Evolutionary conservation across 2,329 filamentous ascomycete species (phyloP), one percentile per base, ranked within the genome.

Genomic region (Pyrenophora teres): DNA sequence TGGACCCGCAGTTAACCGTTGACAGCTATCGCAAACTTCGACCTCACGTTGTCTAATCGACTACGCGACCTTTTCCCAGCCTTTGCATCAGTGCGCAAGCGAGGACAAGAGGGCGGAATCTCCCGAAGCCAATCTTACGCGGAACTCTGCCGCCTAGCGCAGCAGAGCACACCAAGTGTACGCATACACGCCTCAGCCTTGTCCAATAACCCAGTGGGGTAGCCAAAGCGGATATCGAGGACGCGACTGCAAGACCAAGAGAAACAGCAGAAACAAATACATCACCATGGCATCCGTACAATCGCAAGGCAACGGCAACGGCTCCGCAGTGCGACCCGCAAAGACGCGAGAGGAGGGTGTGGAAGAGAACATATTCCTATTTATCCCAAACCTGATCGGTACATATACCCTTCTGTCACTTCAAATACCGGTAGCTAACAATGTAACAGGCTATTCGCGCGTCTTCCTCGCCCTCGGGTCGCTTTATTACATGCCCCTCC

Each of bases 401-500:
- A 65, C 44, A 71, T 38, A 71, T 38, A 35, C 38, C 39, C 23
- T 39, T 19, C 9, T 41, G 19, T 38, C 9, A 27, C 3, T 9
- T 32, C 32, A 36, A 27, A 25, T 5, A 40, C 2, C 30, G 18
- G 32, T 15, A 47, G 40, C 59, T 67, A 25, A 66, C 56, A 46
- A 4, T 13, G 39, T 5, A 15, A 2, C 52, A 81, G 79, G 79
- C 56, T 81, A 81, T 67, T 72, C 71, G 40, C 78, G 79, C 49
- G 74, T 81, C 62, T 70, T 81, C 42, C 77, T 81, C 62, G 92
- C 92, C 65, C 79, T 97, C 67, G 90, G 89, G 40, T 97, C 94
- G 23, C 86, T 99, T 62, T 96, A 97, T 80, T 99, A 97, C 80
- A 99, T 99, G 94, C 93, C 94, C 44, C 85, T 97, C 46, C 94